Base-by-base conservation (phyloP, 768 basidiomycete genomes). In the Boletellus ananas region DNA sequence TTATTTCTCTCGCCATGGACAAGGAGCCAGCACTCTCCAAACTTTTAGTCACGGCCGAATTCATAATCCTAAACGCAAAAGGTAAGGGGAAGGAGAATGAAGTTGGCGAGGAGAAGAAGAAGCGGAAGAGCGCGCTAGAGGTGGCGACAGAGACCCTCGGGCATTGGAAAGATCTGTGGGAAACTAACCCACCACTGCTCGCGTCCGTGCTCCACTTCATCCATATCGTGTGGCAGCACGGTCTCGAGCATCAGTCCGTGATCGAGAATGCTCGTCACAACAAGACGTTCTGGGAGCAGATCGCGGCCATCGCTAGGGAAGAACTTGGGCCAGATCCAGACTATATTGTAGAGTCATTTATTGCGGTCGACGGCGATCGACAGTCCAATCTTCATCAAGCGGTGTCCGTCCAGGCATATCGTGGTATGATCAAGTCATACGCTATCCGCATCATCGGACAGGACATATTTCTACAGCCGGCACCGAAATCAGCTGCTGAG, bases 11-110 rank as follows among this genome's bases (percentile, higher is more conserved):
- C 16, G 85, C 89, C 1, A 81, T 94, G 13, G 84, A 90, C 58
- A 86, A 85, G 53, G 92, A 94, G 62, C 92, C 94, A 1, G 91
- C 94, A 0, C 73, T 95, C 5, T 84, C 87, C 2, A 76, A 82
- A 47, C 72, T 96, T 23, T 84, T 94, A 51, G 84, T 94, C 29
- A 77, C 82, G 0, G 92, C 91, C 3, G 78, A 80, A 36, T 85
- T 90, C 56, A 77, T 77, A 43, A 68, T 76, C 4, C 78, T 80
- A 3, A 60, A 52, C 34, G 56, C 67, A 47, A 79, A 75, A 58
- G 74, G 71, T 10, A 73, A 71, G 52, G 70, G 63, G 8, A 67
- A 68, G 34, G 67, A 62, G 11, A 43, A 50, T 38, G 51, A 52
- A 14, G 17, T 16, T 21, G 20, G 29, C 3, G 35, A 56, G 52